Evolutionary conservation across 2,329 filamentous ascomycete genomes (phyloP).

Genomic region (Aspergillus sclerotialis): DNA sequence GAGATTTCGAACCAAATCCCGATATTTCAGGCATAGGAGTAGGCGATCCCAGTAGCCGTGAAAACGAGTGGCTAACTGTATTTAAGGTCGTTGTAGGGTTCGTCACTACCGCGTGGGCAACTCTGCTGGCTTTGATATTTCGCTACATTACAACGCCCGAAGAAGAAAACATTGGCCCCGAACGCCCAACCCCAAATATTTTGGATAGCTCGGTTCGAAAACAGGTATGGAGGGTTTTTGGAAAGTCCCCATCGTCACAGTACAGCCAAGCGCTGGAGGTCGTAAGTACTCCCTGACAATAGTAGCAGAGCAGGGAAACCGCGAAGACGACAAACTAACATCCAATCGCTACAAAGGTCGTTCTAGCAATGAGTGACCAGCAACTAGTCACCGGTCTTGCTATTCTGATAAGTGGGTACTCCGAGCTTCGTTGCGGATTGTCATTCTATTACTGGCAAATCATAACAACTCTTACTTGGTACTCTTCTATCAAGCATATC

Average conservation of each 20-base stretch:
- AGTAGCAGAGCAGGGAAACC: no score
- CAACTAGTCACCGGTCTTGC: conserved; percentile 1
- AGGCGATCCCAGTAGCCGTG: not conserved
- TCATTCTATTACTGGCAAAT: conserved; percentile 1
- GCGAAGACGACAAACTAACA: no score
- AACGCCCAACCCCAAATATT: no score
- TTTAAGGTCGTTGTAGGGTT: not conserved
- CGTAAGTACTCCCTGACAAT: not conserved
- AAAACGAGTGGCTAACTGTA: not conserved
- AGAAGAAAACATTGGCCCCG: no score
- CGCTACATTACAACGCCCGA: not conserved
- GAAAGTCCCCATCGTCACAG: not conserved
- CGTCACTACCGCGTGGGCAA: not conserved
- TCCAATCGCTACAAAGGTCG: no score
- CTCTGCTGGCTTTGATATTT: not conserved
- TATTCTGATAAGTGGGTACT: conserved; percentile 1
- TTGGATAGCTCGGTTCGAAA: not conserved
- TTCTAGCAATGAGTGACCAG: conserved; percentile 1
- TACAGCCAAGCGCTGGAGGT: not conserved
- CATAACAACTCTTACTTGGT: not conserved
- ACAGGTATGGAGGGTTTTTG: not conserved
- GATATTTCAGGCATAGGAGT: conserved; percentile 1
- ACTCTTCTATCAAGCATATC: not conserved
- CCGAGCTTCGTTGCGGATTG: not conserved
- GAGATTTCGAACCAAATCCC: not conserved